Evolutionary conservation across 257 asterid species (phyloP).

Genomic region (Phtheirospermum japonicum): DNA sequence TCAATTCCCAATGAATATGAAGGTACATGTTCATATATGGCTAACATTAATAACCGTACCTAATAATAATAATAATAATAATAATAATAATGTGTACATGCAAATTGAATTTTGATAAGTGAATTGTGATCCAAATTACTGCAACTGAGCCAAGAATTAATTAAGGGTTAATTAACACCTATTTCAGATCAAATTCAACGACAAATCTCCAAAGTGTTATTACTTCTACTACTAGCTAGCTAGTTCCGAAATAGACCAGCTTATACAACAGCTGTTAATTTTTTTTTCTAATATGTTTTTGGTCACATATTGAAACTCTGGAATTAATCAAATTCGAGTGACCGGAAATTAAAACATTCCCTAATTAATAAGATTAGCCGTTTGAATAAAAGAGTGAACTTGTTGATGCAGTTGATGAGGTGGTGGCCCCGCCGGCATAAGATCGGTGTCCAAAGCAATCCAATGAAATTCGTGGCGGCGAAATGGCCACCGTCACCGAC

Average conservation of each 20-base stretch:
- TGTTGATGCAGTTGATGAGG: constrained; percentile 51
- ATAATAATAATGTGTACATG: no score
- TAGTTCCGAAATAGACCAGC: not conserved
- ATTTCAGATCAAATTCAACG: not conserved
- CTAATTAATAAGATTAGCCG: constrained; percentile 28
- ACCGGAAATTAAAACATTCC: no score
- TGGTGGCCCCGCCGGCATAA: constrained; percentile 31
- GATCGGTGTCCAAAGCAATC: constrained; percentile 67
- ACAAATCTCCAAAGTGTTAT: no score
- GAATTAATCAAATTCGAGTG: constrained; percentile 6
- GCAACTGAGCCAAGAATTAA: not conserved
- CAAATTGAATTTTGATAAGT: not conserved
- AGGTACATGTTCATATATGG: constrained; percentile 34
- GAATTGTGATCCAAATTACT: not conserved
- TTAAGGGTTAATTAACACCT: constrained; percentile 16
- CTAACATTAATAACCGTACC: not conserved
- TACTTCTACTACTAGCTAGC: not conserved
- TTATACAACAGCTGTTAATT: not conserved
- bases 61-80: not conserved
- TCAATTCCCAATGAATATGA: constrained; percentile 23
- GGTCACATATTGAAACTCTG: not conserved
- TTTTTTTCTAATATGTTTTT: not conserved
- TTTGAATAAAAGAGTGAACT: constrained; percentile 53
- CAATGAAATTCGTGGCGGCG: constrained; percentile 77
- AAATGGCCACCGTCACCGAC: constrained; percentile 64